Evolutionary conservation across 2,329 filamentous ascomycete species (phyloP).

Genomic region (Colletotrichum camelliae): DNA sequence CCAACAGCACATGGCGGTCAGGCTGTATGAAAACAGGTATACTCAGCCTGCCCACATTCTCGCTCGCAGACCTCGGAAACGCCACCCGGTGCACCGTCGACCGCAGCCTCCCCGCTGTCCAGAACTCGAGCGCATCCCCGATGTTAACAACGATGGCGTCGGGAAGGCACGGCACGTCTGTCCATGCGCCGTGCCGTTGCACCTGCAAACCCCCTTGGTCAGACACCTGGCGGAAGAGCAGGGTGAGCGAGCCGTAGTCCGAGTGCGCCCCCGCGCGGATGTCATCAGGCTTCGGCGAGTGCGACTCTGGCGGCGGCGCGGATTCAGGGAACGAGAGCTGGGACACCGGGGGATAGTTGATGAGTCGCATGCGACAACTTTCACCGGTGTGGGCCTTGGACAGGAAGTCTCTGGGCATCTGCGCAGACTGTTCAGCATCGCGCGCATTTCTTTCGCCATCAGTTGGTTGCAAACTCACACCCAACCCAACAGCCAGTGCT

Average conservation of each 20-base stretch:
- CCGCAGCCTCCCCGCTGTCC: conserved; percentile 87
- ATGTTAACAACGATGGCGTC: conserved; percentile 77
- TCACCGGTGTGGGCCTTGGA: conserved; percentile 51
- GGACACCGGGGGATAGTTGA: conserved; percentile 72
- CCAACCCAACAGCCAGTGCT: conserved; percentile 74
- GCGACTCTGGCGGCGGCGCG: conserved; percentile 25
- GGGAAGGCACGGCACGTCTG: conserved; percentile 26
- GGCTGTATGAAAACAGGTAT: conserved; percentile 23
- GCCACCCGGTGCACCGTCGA: conserved; percentile 90
- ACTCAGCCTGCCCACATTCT: conserved; percentile 20
- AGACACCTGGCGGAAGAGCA: conserved; percentile 77
- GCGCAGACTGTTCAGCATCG: neutral
- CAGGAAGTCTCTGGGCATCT: conserved; percentile 56
- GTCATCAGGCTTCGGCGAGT: conserved; percentile 53
- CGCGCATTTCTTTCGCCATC: neutral
- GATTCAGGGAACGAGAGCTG: conserved; percentile 60
- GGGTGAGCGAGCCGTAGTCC: conserved; percentile 76
- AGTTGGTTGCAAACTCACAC: conserved; percentile 47
- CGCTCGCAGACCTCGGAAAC: conserved; percentile 51
- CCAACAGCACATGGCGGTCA: conserved; percentile 16
- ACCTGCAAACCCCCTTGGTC: conserved; percentile 90
- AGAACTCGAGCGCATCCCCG: conserved; percentile 75
- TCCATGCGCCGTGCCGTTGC: conserved; percentile 63
- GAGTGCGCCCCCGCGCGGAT: conserved; percentile 91
- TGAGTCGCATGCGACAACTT: conserved; percentile 45